Evolutionary conservation across 108 stramenopile genomes (phyloP), one percentile per base, ranked within the genome.

Genomic region (Skeletonema potamos): DNA sequence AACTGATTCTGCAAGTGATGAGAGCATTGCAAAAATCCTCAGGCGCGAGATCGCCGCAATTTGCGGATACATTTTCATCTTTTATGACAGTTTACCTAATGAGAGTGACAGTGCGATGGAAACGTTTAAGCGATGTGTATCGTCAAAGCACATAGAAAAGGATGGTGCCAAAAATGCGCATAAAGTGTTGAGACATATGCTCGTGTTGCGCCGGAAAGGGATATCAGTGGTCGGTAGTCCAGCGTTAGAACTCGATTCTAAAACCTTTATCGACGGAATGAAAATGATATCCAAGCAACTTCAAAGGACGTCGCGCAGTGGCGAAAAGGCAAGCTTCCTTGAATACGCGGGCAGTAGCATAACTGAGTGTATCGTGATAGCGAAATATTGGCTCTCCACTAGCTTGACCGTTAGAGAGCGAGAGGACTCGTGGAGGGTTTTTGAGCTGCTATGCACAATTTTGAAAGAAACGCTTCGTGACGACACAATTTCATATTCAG

Each of bases 281-380:
- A 74, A 74, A 37, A 68, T 62, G 55, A 73, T 81, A 36, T 64
- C 69, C 17, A 81, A 68, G n/a, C 63, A 81, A 5, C 48, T 81
- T 20, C 54, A 34, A 22, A 43, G 39, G 26, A 15, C 77, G 64
- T 44, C 64, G 34, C 56, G 58, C 27, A 30, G 43, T 34, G 70
- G 27, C 66, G 32, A 64, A 64, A 29, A 59, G 70, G 32, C 72
- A 59, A 27, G 58, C 48, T 68, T 60, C 54, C 41, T 78, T 74
- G 48, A 60, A 66, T 46, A 46, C 7, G 63, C 72, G 39, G 86
- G 89, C 11, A 90, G 85, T 18, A 87, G 84, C 39, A 36, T 86
- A 37, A 83, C 85, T 6, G 89, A 85, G 34, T 62, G 73, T 22
- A 56, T 87, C 4, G 72, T 90, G 30, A 18, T 82, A n/a, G 80